Evolutionary conservation across 108 stramenopile species (phyloP), one percentile per base, ranked within the genome.

Genomic region (Thalassiosira profunda): DNA sequence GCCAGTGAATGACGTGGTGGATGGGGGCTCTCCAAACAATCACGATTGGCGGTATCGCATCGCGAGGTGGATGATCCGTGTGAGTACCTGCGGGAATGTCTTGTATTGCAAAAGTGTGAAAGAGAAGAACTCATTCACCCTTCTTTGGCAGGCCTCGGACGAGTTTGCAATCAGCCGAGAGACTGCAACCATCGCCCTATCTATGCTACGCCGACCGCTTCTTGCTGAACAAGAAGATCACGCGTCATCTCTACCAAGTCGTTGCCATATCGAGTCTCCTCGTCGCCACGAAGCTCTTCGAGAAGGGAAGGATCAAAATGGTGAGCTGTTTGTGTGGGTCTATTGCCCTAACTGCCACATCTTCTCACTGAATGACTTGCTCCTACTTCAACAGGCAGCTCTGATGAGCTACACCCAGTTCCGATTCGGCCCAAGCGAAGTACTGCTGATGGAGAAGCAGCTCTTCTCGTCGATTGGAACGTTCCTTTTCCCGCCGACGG

Each of bases 1-100:
- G n/a, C n/a, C n/a, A n/a, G n/a, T n/a, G n/a, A n/a, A n/a, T n/a
- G n/a, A n/a, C n/a, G n/a, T n/a, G n/a, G n/a, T n/a, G n/a, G n/a
- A n/a, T n/a, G n/a, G n/a, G n/a, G n/a, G n/a, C n/a, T n/a, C n/a
- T n/a, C n/a, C n/a, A n/a, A n/a, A n/a, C n/a, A n/a, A n/a, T n/a
- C 38, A 14, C 38, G 72, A 66, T 40, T 67, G 74, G 64, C 41
- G 74, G 31, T 76, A 67, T 45, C 58, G 74, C 12, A 76, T 76
- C 23, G 58, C 58, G 2, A 26, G 74, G 23, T 76, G 74, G 74
- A 46, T 76, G 57, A 25, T 76, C 15, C 29, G 49, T 25, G 65
- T 67, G 52, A 67, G 65, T 34, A 40, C 36, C 12, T 20, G 25
- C 11, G 29, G 1, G 5, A 38, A 6, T 18, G 36, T 56, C 7